Percentiles rank a stretch among this genome's conserved stretches.
phyloP scores from a whole-genome alignment of 2,329 filamentous ascomycete species.

The Microcyclospora pomicola region DNA sequence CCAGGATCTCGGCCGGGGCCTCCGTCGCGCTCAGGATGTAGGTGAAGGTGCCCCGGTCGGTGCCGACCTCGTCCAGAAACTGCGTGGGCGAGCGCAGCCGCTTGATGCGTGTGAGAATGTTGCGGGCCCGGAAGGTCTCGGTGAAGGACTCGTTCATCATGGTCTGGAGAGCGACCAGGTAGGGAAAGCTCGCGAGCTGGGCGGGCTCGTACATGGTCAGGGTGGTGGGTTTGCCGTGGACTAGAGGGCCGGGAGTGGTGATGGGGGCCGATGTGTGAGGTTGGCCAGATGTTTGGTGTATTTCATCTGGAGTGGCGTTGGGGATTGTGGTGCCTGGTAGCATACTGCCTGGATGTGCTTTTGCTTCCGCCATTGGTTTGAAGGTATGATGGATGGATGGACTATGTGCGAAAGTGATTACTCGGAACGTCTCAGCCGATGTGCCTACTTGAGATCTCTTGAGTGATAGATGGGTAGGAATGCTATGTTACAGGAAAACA shows the following conservation, averaged over 20 bases:
- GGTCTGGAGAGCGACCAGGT: constrained; percentile 2
- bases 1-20: constrained; percentile 2
- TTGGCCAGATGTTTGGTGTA: no score
- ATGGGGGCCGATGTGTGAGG: no score
- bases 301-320: no score
- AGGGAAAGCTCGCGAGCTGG: constrained; percentile 3
- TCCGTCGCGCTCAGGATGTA: constrained; percentile 6
- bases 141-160: constrained; percentile 9
- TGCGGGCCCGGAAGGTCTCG: not conserved
- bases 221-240: constrained; percentile 6
- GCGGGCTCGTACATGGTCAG: constrained; percentile 6
- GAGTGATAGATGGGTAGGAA: no score
- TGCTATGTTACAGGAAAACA: no score
- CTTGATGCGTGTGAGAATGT: not conserved
- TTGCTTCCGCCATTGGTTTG: no score
- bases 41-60: constrained; percentile 7
- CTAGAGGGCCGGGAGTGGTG: constrained; percentile 3
- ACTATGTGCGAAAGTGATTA: no score
- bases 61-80: constrained; percentile 5
- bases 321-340: no score
- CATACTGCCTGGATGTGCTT: no score
- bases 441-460: no score
- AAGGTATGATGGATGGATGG: no score
- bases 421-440: no score
- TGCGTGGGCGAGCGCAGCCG: not conserved